Evolutionary conservation across 495 filamentous ascomycete species (phyloP).

Genomic region (Haplographium delicatum): DNA sequence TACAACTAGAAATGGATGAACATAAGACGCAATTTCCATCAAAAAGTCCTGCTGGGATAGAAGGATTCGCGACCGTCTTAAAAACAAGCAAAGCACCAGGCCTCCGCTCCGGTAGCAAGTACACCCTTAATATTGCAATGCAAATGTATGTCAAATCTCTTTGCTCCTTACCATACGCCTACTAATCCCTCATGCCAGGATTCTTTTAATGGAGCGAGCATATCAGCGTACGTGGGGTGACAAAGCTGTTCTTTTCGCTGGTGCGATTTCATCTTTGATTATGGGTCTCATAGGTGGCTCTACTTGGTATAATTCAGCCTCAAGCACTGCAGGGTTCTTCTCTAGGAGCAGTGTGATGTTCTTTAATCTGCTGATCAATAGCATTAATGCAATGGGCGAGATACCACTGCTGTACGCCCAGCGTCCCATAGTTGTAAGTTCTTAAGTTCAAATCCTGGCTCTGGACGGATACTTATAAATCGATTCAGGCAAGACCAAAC

Average conservation of each 20-base stretch:
- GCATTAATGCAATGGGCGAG: conserved; percentile 66
- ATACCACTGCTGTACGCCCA: conserved; percentile 56
- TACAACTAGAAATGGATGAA: conserved; percentile 62
- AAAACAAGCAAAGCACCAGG: conserved; percentile 63
- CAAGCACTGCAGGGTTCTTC: conserved; percentile 50
- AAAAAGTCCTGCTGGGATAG: conserved; percentile 54
- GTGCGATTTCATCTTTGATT: not conserved
- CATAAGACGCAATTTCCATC: conserved; percentile 57
- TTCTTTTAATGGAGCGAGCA: not conserved
- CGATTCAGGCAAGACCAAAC: conserved; percentile 73
- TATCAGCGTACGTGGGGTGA: conserved; percentile 58
- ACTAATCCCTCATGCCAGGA: not conserved
- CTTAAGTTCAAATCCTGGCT: conserved; percentile 48
- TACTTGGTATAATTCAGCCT: conserved; percentile 66
- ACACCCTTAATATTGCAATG: too few relatives aligned
- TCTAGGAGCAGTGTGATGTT: conserved; percentile 52
- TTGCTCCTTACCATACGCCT: not conserved
- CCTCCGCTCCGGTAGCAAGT: conserved; percentile 66
- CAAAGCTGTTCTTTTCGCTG: conserved; percentile 46
- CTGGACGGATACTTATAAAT: conserved; percentile 55
- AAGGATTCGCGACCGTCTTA: conserved; percentile 60
- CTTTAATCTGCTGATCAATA: conserved; percentile 72
- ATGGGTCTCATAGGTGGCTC: conserved; percentile 47
- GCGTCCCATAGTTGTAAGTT: conserved; percentile 45
- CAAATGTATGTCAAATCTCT: conserved; percentile 21